phyloP scores from a whole-genome alignment of 148 eudicot genomes.

The Salicornia ramosissima region DNA sequence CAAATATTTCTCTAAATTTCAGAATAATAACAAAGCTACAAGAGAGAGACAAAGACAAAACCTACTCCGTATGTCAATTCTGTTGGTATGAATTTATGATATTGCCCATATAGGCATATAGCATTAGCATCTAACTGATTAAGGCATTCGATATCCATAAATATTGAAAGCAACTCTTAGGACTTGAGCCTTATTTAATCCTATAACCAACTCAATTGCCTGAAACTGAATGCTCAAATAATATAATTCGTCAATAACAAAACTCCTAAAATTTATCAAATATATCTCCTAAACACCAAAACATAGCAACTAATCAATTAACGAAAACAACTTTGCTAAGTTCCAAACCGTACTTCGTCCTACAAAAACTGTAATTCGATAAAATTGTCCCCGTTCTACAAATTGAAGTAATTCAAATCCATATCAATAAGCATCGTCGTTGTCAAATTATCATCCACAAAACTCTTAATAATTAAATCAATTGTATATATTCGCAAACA shows the following conservation, averaged over 20 bases:
- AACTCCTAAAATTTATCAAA: too few relatives aligned
- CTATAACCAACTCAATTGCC: too few relatives aligned
- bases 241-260: not conserved
- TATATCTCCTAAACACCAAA: not conserved
- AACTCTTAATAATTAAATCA: not conserved
- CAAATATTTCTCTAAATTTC: too few relatives aligned
- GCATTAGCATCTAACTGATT: too few relatives aligned
- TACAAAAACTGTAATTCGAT: not conserved
- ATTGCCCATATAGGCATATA: too few relatives aligned
- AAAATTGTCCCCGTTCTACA: not conserved
- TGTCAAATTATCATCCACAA: too few relatives aligned
- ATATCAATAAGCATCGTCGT: not conserved
- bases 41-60: too few relatives aligned
- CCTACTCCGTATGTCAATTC: too few relatives aligned
- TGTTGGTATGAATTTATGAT: too few relatives aligned
- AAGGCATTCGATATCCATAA: not conserved
- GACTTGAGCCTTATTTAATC: too few relatives aligned
- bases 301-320: not conserved
- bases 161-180: not conserved
- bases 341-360: not conserved
- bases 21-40: too few relatives aligned
- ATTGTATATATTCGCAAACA: not conserved
- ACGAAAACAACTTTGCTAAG: not conserved
- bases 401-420: not conserved
- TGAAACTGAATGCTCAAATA: too few relatives aligned